Evolutionary conservation across 2,329 filamentous ascomycete genomes (phyloP), one percentile per base, ranked within the genome.

Genomic region (Pseudopyricularia javanii): DNA sequence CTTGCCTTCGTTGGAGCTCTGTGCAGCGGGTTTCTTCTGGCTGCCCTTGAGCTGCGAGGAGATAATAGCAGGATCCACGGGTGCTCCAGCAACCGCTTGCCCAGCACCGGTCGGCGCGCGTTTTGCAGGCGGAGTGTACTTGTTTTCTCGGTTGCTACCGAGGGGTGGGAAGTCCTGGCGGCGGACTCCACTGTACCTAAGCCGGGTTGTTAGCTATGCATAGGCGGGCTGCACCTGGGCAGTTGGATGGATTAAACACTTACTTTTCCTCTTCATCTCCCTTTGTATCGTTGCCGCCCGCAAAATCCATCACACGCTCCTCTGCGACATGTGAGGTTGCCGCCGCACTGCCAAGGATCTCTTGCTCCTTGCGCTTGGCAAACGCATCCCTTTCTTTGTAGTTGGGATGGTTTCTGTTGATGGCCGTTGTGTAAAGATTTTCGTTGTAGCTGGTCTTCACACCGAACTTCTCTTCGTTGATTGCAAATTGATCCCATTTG

Each of bases 191-290:
- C 91, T 96, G 70, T 97, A 97, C 65, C 85, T 88, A 57, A 60
- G 49, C 62, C 55, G 15, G 54, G 48, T 15, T 24, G 35, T 49
- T 49, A 37, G 51, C 30, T 33, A 22, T 56, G 26, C n/a, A 15
- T 14, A 17, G 30, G 33, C n/a, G n/a, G n/a, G n/a, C n/a, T n/a
- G n/a, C 30, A 30, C 17, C 17, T 48, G 17, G 59, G 50, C 62
- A 55, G 15, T 56, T n/a, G 47, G 40, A 30, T 52, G 49, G 30
- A 20, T 15, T 17, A 7, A 24, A 30, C 5, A 22, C 79, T 60
- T 76, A 90, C 82, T 93, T 96, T 64, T 94, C 91, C 70, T 98
- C 93, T 68, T 98, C 93, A 58, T 95, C 88, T 14, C 81, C 84
- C 54, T 79, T 82, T 51, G 83, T 82, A 51, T 85, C 79, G 37